These are phyloP conservation scores for Colletotrichum lupini DNA, from an alignment of 2,329 filamentous ascomycete species.

Conservation along the genomic window DNA sequence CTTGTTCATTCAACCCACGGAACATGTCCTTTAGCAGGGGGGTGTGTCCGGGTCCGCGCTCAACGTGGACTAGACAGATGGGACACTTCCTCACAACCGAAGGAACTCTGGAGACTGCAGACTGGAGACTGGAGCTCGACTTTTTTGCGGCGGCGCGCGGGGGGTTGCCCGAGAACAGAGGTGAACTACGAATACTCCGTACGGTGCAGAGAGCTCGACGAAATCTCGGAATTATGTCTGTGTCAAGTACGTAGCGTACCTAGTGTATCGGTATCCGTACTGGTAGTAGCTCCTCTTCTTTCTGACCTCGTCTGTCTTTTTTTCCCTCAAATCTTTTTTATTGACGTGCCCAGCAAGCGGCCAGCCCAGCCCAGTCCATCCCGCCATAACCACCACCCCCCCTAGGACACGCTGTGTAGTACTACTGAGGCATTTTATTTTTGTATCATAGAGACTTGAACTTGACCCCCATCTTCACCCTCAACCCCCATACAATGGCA, in stretches of 20 bases:
- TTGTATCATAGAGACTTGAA: conserved; percentile 17
- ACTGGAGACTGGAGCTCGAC: background rate
- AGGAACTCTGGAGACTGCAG: background rate
- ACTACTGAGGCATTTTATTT: conserved; percentile 35
- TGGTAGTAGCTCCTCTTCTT: conserved; percentile 7
- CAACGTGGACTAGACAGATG: conserved; percentile 25
- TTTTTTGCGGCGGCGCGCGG: conserved; percentile 21
- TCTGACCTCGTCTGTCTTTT: background rate
- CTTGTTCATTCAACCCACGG: conserved; percentile 27
- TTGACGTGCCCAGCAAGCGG: background rate
- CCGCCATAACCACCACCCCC: background rate
- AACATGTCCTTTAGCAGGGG: conserved; percentile 34
- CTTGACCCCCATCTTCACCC: conserved; percentile 20
- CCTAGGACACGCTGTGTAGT: conserved; percentile 15
- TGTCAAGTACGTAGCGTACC: conserved; percentile 11
- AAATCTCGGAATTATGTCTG: conserved; percentile 33
- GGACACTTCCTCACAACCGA: conserved; percentile 12
- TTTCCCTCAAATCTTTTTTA: background rate
- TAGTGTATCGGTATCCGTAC: too few relatives aligned
- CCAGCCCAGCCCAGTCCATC: background rate
- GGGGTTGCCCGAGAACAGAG: conserved; percentile 27
- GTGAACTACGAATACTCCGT: too few relatives aligned
- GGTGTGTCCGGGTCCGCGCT: conserved; percentile 31
- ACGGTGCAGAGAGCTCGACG: conserved; percentile 9
- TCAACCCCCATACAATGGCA: conserved; percentile 16